These are phyloP conservation scores for baker's yeast (Saccharomyces cerevisiae) DNA, from an alignment of 805 yeast genomes.

Conservation along the genomic window DNA sequence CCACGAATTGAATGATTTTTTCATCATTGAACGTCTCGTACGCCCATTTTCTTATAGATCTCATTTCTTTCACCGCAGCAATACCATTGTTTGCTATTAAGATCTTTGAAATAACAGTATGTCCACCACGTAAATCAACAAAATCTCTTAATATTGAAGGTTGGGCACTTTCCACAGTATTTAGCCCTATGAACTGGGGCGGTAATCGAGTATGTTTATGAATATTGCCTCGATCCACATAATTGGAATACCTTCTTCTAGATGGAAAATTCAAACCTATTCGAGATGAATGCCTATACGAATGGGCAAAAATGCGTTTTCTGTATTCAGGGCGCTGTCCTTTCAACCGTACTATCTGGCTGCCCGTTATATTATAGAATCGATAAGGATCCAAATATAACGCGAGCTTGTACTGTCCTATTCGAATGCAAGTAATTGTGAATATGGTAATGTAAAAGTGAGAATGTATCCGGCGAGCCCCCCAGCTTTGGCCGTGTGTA, in stretches of 20 bases:
- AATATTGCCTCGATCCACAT: background rate
- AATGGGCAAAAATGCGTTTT: background rate
- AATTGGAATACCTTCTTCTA: background rate
- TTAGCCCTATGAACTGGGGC: conserved; percentile 71
- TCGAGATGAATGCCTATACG: background rate
- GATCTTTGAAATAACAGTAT: conserved; percentile 82
- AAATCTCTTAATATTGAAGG: conserved; percentile 74
- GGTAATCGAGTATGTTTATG: conserved; percentile 38
- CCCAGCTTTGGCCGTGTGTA: background rate
- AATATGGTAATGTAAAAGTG: background rate
- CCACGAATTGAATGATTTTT: conserved; percentile 85
- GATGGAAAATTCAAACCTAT: background rate
- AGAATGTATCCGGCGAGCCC: background rate
- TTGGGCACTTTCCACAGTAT: conserved; percentile 68
- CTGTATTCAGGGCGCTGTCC: background rate
- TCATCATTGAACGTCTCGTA: conserved; percentile 97
- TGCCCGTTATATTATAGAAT: background rate
- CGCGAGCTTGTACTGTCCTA: background rate
- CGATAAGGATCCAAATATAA: background rate
- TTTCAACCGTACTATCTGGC: background rate
- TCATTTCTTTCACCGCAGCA: conserved; percentile 96
- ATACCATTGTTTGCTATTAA: conserved; percentile 98
- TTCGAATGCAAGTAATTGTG: background rate
- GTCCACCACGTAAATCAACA: conserved; percentile 82
- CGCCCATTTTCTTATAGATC: conserved; percentile 97